phyloP scores from a whole-genome alignment of 495 filamentous ascomycete species.

The Halenospora varia region DNA sequence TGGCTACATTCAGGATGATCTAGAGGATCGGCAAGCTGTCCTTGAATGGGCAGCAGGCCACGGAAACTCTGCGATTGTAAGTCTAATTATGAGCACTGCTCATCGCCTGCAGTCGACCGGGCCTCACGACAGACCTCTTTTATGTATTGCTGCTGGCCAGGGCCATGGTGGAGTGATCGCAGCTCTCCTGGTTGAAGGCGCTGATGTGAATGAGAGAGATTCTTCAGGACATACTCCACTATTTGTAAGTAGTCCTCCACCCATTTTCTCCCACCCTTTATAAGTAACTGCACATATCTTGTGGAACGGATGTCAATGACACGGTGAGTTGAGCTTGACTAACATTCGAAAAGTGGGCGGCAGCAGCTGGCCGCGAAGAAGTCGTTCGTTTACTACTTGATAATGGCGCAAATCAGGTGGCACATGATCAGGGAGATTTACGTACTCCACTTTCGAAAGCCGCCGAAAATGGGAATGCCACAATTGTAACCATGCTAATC shows the following conservation, averaged over 20 bases:
- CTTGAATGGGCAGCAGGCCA: neutral
- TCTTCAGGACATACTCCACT: neutral
- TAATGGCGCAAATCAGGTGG: neutral
- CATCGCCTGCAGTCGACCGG: neutral
- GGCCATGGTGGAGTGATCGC: neutral
- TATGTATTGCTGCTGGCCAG: neutral
- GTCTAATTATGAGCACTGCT: neutral
- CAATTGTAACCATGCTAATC: slow-evolving; percentile 23
- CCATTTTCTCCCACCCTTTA: too few relatives aligned
- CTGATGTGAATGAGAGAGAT: neutral
- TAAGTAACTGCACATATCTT: too few relatives aligned
- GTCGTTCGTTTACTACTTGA: neutral
- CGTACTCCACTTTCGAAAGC: slow-evolving; percentile 26
- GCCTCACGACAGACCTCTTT: neutral
- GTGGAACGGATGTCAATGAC: too few relatives aligned
- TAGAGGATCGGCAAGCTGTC: neutral
- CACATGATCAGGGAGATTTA: neutral
- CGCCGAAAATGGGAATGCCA: slow-evolving; percentile 20
- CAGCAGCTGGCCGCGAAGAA: neutral
- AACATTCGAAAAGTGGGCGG: too few relatives aligned
- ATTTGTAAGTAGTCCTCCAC: neutral
- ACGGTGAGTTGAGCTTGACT: too few relatives aligned
- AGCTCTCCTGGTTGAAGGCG: neutral
- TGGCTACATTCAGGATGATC: neutral
- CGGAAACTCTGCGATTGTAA: neutral